Evolutionary conservation across 257 asterid species (phyloP).

Genomic region (Solanum verrucosum): DNA sequence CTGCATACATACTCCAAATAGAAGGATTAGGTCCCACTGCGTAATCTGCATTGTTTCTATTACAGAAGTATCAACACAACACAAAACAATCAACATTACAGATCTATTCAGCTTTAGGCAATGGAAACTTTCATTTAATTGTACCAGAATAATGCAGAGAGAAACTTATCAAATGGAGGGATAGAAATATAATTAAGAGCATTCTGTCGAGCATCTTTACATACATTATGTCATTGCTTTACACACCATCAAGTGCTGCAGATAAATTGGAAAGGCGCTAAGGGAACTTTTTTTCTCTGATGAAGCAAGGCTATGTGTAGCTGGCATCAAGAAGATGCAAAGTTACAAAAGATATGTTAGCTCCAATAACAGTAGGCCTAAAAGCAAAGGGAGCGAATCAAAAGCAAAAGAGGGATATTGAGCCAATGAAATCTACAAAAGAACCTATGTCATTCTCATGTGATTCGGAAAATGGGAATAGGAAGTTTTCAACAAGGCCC

Average conservation of each 20-base stretch:
- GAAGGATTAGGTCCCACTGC: neutral
- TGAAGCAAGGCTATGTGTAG: neutral
- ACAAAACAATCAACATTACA: neutral
- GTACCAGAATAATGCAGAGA: neutral
- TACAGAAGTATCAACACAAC: neutral
- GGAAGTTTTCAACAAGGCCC: neutral
- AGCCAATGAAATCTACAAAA: neutral
- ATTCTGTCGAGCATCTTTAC: neutral
- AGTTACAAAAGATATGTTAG: neutral
- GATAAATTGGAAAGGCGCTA: neutral
- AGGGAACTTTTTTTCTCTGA: neutral
- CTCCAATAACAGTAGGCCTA: neutral
- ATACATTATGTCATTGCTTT: neutral
- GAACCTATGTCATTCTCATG: neutral
- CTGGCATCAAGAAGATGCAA: neutral
- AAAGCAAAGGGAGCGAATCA: neutral
- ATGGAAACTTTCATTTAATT: neutral
- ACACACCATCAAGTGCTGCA: neutral
- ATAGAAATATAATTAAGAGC: neutral
- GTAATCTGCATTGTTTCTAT: neutral
- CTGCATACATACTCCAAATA: conserved; percentile 19
- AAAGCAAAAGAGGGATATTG: neutral
- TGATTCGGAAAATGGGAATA: neutral
- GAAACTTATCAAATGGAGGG: neutral
- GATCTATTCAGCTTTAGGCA: neutral